A percentile compares a stretch with the other conserved stretches of the same genome.
phyloP scores from a whole-genome alignment of 2,329 filamentous ascomycete genomes.

The Akanthomyces muscarius region DNA sequence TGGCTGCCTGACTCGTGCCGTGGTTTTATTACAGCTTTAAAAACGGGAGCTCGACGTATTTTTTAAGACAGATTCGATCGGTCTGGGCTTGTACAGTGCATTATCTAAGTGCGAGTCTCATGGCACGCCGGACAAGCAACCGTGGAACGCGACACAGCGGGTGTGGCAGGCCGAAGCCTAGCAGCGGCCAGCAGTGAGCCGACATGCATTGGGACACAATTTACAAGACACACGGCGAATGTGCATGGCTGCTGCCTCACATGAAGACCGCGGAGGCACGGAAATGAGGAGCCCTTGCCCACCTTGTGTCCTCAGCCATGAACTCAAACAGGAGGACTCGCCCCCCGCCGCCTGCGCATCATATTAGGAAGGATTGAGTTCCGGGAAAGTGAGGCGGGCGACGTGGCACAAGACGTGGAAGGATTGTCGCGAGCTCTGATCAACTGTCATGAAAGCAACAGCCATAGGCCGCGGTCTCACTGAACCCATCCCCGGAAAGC shows the following conservation, averaged over 20 bases:
- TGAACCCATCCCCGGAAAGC: not conserved
- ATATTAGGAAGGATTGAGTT: not conserved
- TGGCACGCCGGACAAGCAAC: not conserved
- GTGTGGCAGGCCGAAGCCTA: not conserved
- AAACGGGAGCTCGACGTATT: not conserved
- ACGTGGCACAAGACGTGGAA: not conserved
- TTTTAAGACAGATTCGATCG: not conserved
- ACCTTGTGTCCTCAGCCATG: not conserved
- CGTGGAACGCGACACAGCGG: not conserved
- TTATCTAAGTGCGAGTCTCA: not conserved
- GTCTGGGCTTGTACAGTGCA: not conserved
- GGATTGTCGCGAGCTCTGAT: not conserved
- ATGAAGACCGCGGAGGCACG: conserved; percentile 10
- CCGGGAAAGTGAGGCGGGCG: conserved; percentile 5
- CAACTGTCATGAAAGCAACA: not conserved
- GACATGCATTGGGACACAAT: not conserved
- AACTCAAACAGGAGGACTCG: not conserved
- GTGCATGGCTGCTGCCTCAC: conserved; percentile 12
- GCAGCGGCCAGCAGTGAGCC: not conserved
- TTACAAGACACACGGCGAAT: not conserved
- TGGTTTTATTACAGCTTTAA: not conserved
- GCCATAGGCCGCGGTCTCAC: not conserved
- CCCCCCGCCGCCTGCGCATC: not conserved
- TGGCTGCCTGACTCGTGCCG: not conserved
- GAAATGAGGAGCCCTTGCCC: not conserved